These are phyloP conservation scores for Leccinum obscurum DNA, from an alignment of 768 basidiomycete species.

Conservation along the genomic window DNA sequence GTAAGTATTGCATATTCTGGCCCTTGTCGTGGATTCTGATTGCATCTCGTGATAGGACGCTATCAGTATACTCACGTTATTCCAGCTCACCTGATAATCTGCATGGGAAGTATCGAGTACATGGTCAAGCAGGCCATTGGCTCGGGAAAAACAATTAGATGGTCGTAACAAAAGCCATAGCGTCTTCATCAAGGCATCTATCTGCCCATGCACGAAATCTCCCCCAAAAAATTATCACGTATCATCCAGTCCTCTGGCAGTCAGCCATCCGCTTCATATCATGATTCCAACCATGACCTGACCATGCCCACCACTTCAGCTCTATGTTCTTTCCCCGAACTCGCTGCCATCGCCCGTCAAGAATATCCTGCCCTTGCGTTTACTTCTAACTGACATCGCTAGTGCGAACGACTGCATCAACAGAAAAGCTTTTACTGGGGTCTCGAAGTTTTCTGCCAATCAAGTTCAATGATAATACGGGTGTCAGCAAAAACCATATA, in stretches of 20 bases:
- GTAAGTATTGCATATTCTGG: not conserved
- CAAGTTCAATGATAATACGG: not conserved
- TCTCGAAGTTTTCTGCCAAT: conserved; percentile 18
- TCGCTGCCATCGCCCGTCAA: conserved; percentile 14
- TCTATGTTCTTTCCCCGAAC: conserved; percentile 14
- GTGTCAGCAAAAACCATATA: conserved; percentile 2
- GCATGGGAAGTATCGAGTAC: not conserved
- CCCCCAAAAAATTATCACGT: not conserved
- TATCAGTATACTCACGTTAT: not conserved
- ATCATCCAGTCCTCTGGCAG: not conserved
- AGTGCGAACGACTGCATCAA: conserved; percentile 20
- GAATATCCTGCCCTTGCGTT: conserved; percentile 26
- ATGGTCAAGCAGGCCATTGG: not conserved
- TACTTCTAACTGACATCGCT: conserved; percentile 25
- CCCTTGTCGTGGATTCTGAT: not conserved
- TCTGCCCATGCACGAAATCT: not conserved
- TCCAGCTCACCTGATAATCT: conserved; percentile 3
- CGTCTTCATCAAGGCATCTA: not conserved
- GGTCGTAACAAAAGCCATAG: not conserved
- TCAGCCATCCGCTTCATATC: not conserved
- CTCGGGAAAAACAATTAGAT: not conserved
- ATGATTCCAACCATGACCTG: not conserved
- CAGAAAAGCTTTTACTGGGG: conserved; percentile 21
- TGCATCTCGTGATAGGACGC: not conserved
- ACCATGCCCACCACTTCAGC: not conserved